Conservation (phyloP, 2,329 filamentous ascomycete species). For the Zymoseptoria crescenta region DNA sequence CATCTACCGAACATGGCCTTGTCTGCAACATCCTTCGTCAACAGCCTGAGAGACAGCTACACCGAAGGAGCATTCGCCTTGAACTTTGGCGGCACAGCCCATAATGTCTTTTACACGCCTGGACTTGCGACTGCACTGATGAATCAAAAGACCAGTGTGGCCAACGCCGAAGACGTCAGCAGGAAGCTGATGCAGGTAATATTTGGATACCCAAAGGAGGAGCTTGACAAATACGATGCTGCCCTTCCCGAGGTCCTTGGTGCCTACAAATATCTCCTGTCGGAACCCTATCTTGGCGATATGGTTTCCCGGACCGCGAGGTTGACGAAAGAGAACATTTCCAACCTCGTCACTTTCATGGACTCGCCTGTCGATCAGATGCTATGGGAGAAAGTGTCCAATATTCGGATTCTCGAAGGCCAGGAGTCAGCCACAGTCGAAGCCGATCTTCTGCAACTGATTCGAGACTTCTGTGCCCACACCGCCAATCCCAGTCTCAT, state of each 20-base stretch:
- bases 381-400: conserved; percentile 52
- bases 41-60: conserved; percentile 32
- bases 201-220: conserved; percentile 34
- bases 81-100: conserved; percentile 42
- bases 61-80: conserved; percentile 41
- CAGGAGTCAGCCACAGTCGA: conserved; percentile 36
- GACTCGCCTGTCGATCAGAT: conserved; percentile 54
- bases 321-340: conserved; percentile 39
- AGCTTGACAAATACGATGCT: conserved; percentile 32
- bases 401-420: conserved; percentile 30
- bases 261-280: conserved; percentile 38
- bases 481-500: conserved; percentile 44
- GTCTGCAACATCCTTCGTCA: conserved; percentile 39
- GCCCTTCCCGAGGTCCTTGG: conserved; percentile 28
- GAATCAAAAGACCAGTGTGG: conserved; percentile 29
- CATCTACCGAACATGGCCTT: conserved; percentile 46
- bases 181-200: conserved; percentile 27
- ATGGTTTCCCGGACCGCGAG: conserved; percentile 33
- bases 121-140: conserved; percentile 39
- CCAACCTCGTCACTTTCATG: conserved; percentile 52
- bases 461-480: conserved; percentile 51
- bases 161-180: conserved; percentile 21
- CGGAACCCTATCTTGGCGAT: conserved; percentile 40
- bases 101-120: conserved; percentile 45
- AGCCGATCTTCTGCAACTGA: conserved; percentile 43